These are phyloP conservation scores for Daldinia concentrica DNA, from an alignment of 495 filamentous ascomycete species.

Conservation along the genomic window DNA sequence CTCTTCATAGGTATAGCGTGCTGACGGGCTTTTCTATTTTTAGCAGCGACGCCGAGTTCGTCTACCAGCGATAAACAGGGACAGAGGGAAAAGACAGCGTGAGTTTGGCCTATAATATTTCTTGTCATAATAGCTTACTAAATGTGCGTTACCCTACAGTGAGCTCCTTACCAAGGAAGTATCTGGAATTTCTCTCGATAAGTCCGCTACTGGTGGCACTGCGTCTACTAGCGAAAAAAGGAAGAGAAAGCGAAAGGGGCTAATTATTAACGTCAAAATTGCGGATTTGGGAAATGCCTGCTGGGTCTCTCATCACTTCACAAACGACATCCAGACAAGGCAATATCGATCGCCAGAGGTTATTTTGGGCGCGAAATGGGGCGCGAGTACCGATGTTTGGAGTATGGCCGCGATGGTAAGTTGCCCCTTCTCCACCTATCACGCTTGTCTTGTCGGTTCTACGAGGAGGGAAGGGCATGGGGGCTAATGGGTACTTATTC, in stretches of 20 bases:
- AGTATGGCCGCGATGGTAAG: constrained; percentile 99
- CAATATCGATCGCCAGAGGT: constrained; percentile 98
- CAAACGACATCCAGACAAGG: constrained; percentile 97
- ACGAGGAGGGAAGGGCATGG: not conserved
- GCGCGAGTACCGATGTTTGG: constrained; percentile 98
- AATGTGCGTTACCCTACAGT: constrained; percentile 54
- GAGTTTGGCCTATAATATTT: constrained; percentile 52
- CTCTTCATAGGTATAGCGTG: constrained; percentile 4
- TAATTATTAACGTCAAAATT: constrained; percentile 97
- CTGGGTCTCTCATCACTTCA: constrained; percentile 99
- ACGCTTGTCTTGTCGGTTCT: not conserved
- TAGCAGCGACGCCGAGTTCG: constrained; percentile 28
- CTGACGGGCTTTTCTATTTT: constrained; percentile 20
- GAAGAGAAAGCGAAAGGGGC: constrained; percentile 60
- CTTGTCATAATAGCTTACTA: not conserved
- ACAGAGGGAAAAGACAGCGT: constrained; percentile 94
- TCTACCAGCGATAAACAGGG: constrained; percentile 72
- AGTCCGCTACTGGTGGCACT: constrained; percentile 60
- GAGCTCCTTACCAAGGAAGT: constrained; percentile 92
- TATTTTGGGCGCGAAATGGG: constrained; percentile 96
- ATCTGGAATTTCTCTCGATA: constrained; percentile 93
- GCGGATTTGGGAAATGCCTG: constrained; percentile 98
- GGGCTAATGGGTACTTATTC: constrained; percentile 11
- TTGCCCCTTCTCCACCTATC: not conserved
- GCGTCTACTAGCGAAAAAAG: constrained; percentile 58